These are phyloP conservation scores for Hippophae rhamnoides DNA, from an alignment of 306 rosid species.

Conservation along the genomic window DNA sequence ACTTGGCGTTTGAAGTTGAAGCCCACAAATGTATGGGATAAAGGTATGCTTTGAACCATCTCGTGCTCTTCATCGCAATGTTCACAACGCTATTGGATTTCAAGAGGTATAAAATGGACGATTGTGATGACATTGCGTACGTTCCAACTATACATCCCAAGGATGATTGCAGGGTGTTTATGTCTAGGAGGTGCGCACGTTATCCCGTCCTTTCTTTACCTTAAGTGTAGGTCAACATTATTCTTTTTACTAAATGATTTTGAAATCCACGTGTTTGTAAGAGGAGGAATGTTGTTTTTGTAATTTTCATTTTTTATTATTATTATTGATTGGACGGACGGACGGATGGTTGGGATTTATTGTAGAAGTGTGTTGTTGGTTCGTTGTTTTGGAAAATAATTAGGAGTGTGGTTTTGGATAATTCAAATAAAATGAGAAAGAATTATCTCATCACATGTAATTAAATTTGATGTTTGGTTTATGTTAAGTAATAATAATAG, in stretches of 20 bases:
- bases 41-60: conserved; percentile 74
- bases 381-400: too few relatives aligned
- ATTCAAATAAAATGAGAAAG: too few relatives aligned
- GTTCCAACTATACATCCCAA: conserved; percentile 80
- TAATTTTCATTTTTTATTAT: too few relatives aligned
- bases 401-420: too few relatives aligned
- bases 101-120: conserved; percentile 63
- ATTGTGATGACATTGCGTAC: conserved; percentile 69
- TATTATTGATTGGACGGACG: too few relatives aligned
- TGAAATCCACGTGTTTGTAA: too few relatives aligned
- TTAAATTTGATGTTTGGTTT: too few relatives aligned
- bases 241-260: background rate
- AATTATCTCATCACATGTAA: too few relatives aligned
- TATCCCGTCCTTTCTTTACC: conserved; percentile 29
- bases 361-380: too few relatives aligned
- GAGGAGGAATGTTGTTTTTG: too few relatives aligned
- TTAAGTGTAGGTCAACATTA: conserved; percentile 6
- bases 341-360: too few relatives aligned
- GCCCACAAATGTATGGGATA: conserved; percentile 91
- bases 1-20: conserved; percentile 82
- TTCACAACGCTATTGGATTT: conserved; percentile 65
- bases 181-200: conserved; percentile 40
- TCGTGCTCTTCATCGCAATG: conserved; percentile 78
- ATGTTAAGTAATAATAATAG: too few relatives aligned
- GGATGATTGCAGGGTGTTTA: conserved; percentile 67